Evolutionary conservation across 1,284 basidiomycete genomes (phyloP).

Genomic region (Ustilago crameri): DNA sequence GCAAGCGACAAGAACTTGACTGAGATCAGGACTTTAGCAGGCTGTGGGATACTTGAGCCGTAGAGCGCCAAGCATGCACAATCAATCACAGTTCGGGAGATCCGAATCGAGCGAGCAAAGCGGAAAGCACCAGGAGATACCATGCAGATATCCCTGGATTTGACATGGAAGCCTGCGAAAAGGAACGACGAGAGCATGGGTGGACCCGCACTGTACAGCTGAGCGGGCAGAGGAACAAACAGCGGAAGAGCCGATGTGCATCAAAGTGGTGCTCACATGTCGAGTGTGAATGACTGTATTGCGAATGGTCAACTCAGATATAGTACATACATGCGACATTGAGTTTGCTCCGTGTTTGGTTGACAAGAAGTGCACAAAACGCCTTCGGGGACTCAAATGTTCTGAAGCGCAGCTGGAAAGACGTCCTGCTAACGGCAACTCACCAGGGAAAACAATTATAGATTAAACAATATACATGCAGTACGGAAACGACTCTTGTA

Average conservation of each 20-base stretch:
- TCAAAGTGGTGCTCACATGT: neutral
- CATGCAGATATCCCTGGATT: neutral
- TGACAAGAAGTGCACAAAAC: neutral
- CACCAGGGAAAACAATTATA: neutral
- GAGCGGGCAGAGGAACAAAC: constrained; percentile 1
- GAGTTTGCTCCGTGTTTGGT: constrained; percentile 4
- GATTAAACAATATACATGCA: neutral
- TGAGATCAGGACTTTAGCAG: no score
- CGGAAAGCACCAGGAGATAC: neutral
- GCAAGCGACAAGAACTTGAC: no score
- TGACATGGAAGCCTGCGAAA: neutral
- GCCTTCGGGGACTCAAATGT: constrained; percentile 4
- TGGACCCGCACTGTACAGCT: no score
- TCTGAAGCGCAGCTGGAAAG: constrained; percentile 1
- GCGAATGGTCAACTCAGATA: neutral
- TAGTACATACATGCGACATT: neutral
- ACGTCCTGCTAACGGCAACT: neutral
- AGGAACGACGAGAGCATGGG: no score
- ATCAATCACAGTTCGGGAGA: no score
- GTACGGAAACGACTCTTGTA: no score
- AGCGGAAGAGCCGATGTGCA: neutral
- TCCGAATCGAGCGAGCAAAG: no score
- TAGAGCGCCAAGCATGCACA: no score
- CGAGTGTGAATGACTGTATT: neutral
- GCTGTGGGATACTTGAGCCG: no score